Evolutionary conservation across 371 early-diverging fungal genomes (phyloP).

Genomic region (Conidiobolus incongruus): DNA sequence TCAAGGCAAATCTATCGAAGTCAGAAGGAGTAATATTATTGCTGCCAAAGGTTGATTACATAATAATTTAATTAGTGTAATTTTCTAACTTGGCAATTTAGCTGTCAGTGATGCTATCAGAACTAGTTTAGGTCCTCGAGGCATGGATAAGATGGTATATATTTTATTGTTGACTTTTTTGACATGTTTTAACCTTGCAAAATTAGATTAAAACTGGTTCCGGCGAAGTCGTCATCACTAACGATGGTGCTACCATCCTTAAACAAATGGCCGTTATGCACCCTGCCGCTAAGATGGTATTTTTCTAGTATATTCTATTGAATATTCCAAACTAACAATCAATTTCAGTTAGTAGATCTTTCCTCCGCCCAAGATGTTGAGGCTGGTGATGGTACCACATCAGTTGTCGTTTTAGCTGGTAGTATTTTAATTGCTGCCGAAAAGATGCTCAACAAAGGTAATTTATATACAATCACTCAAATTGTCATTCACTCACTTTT

Average conservation of each 20-base stretch:
- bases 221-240: conserved; percentile 93
- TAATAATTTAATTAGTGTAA: too few relatives aligned
- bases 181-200: too few relatives aligned
- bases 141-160: conserved; percentile 97
- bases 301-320: too few relatives aligned
- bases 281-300: conserved; percentile 95
- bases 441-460: conserved; percentile 76
- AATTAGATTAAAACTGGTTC: conserved; percentile 85
- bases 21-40: conserved; percentile 82
- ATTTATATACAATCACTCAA: too few relatives aligned
- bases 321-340: neutral
- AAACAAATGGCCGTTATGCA: conserved; percentile 97
- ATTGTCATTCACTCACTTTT: too few relatives aligned
- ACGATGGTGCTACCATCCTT: conserved; percentile 99
- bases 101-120: conserved; percentile 96
- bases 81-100: conserved; percentile 12
- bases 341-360: conserved; percentile 69
- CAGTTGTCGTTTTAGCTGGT: conserved; percentile 95
- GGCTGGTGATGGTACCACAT: conserved; percentile 99
- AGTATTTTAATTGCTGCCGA: conserved; percentile 76
- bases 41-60: conserved; percentile 76
- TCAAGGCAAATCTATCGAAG: conserved; percentile 91
- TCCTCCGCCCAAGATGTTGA: conserved; percentile 98
- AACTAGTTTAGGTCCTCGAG: conserved; percentile 94
- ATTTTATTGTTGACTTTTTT: too few relatives aligned